A percentile compares a stretch with the other conserved stretches of the same genome.
Evolutionary conservation across 306 rosid genomes (phyloP).

Genomic region (Gastrolobium bilobum): DNA sequence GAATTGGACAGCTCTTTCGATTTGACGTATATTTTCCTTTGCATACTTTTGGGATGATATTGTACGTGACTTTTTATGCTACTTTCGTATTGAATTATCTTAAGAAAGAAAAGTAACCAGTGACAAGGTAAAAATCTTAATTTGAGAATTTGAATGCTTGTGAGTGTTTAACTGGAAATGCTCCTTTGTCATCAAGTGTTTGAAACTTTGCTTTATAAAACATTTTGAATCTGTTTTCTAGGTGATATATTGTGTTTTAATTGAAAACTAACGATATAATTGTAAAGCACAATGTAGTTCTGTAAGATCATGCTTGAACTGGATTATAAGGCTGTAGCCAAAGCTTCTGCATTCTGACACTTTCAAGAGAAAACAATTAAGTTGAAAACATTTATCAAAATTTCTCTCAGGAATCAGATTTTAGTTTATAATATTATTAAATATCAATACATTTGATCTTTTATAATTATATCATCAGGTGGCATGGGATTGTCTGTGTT

Average conservation of each 20-base stretch:
- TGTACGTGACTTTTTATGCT: not conserved
- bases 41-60: constrained; percentile 3
- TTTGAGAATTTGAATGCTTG: not conserved
- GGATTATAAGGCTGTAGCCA: constrained; percentile 31
- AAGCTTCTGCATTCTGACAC: constrained; percentile 12
- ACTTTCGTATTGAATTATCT: constrained; percentile 10
- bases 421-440: constrained; percentile 10
- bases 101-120: not conserved
- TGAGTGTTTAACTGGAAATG: not conserved
- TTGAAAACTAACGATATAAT: not conserved
- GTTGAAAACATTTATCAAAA: constrained; percentile 14
- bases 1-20: not conserved
- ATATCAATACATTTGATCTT: not conserved
- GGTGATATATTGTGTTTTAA: not conserved
- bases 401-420: not conserved
- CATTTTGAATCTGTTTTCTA: not conserved
- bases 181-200: not conserved
- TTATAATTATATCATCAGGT: constrained; percentile 21
- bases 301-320: constrained; percentile 20
- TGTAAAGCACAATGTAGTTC: not conserved
- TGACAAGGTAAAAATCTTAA: not conserved
- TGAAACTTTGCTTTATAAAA: not conserved
- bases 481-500: constrained; percentile 20
- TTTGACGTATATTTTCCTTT: not conserved
- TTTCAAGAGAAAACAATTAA: not conserved